Evolutionary conservation across 495 filamentous ascomycete species (phyloP), one percentile per base, ranked within the genome.

Genomic region (Daldinia grandis): DNA sequence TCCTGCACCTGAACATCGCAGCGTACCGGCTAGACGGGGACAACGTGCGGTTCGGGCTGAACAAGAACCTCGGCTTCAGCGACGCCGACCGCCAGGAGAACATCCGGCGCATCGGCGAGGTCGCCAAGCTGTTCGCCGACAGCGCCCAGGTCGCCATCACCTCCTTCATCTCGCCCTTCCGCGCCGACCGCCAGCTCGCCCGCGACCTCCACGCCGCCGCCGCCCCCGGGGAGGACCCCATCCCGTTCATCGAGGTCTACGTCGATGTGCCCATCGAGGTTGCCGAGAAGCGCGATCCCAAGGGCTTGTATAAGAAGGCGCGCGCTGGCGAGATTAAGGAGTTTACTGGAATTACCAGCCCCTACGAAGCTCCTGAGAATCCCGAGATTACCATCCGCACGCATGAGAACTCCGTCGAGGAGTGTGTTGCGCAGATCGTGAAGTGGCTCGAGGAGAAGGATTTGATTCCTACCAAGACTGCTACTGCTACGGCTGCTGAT

Each of bases 231-330:
- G 85, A 91, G 78, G 78, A 85, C 72, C 82, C 78, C 10, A 84
- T 98, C 66, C 89, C 93, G 2, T 99, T 99, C 80, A 88, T 99
- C 67, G 95, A 99, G 79, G 92, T 98, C 19, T 95, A 88, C 73
- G 88, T 99, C 53, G 93, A 99, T 77, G 86, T 98, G 10, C 89
- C 93, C 4, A 82, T 98, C 62, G 91, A 91, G 78, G 91, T 92
- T 37, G 95, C 96, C n/a, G 96, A 99, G 87, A 80, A 91, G 83
- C 86, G 95, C 64, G 95, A 99, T 78, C 95, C 95, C 25, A 99
- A 99, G 87, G 96, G 95, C 8, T 79, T 99, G 62, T 99, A 99
- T 78, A 96, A 96, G 88, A 97, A 97, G 88, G 95, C 95, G 5
- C 84, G 94, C 17, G 90, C 89, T 55, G 95, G 95, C 14, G 87